These are phyloP conservation scores for Fusarium fracticaudum DNA, from an alignment of 2,329 filamentous ascomycete genomes.

Conservation along the genomic window DNA sequence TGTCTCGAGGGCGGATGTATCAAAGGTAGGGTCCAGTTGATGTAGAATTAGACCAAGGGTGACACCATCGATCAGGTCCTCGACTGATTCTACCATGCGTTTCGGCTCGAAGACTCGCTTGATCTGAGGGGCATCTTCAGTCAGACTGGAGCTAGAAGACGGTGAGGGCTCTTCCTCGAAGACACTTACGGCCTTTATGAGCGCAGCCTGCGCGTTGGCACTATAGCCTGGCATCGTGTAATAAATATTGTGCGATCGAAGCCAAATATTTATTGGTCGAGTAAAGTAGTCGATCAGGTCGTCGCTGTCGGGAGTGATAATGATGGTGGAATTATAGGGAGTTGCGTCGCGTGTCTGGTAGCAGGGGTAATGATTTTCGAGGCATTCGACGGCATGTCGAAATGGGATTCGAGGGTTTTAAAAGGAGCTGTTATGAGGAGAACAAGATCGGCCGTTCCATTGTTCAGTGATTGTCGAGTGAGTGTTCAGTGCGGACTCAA, in stretches of 20 bases:
- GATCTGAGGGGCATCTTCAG: conserved; percentile 37
- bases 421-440: conserved; percentile 18
- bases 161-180: conserved; percentile 3
- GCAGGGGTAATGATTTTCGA: conserved; percentile 19
- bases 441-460: conserved; percentile 26
- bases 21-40: conserved; percentile 67
- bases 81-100: conserved; percentile 58
- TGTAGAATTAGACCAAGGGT: conserved; percentile 65
- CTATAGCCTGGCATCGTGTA: conserved; percentile 51
- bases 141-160: conserved; percentile 24
- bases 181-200: conserved; percentile 63
- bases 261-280: conserved; percentile 8
- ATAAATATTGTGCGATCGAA: conserved; percentile 1
- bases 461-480: conserved; percentile 4
- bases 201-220: conserved; percentile 60
- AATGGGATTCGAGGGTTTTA: conserved; percentile 15
- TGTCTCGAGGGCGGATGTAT: conserved; percentile 62
- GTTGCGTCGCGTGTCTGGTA: conserved; percentile 42
- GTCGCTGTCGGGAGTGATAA: conserved; percentile 15
- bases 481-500: conserved; percentile 29
- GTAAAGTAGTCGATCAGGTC: conserved; percentile 9
- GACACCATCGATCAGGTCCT: conserved; percentile 63
- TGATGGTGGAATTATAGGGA: conserved; percentile 29
- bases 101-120: conserved; percentile 56
- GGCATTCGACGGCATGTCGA: conserved; percentile 36